Evolutionary conservation across 2,329 filamentous ascomycete genomes (phyloP).

Genomic region (Arthrobotrys entomopaga): DNA sequence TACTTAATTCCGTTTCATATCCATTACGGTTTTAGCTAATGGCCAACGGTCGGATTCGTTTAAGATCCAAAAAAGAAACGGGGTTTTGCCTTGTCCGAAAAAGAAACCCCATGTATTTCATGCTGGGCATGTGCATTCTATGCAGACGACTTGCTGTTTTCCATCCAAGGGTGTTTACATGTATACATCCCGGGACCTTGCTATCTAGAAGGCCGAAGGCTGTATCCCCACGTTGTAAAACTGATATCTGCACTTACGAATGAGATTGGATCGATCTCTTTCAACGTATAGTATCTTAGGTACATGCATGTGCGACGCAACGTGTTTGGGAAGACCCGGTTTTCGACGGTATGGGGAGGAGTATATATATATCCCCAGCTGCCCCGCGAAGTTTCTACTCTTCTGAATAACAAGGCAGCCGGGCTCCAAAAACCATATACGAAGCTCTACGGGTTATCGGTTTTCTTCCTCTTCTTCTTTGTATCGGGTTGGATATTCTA

Average conservation of each 20-base stretch:
- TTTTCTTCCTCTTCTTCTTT: background rate
- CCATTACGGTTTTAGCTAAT: background rate
- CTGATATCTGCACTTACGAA: background rate
- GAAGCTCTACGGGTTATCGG: background rate
- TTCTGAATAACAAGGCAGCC: background rate
- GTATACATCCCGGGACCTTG: background rate
- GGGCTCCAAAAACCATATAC: background rate
- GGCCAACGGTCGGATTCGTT: background rate
- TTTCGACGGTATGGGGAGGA: background rate
- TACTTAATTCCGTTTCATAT: background rate
- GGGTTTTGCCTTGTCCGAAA: no score
- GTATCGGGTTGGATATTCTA: background rate
- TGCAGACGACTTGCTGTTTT: background rate
- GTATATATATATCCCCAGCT: constrained; percentile 17
- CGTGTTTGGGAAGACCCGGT: background rate
- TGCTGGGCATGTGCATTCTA: constrained; percentile 3
- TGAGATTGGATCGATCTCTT: background rate
- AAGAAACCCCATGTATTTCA: background rate
- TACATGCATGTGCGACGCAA: constrained; percentile 4
- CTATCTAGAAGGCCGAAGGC: constrained; percentile 6
- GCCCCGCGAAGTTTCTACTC: constrained; percentile 1
- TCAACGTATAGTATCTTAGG: constrained; percentile 6
- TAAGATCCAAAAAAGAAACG: no score
- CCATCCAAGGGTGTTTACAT: constrained; percentile 3
- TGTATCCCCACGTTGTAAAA: background rate